Conservation (phyloP, 345 rosid genomes). For the Ceriops tagal region DNA sequence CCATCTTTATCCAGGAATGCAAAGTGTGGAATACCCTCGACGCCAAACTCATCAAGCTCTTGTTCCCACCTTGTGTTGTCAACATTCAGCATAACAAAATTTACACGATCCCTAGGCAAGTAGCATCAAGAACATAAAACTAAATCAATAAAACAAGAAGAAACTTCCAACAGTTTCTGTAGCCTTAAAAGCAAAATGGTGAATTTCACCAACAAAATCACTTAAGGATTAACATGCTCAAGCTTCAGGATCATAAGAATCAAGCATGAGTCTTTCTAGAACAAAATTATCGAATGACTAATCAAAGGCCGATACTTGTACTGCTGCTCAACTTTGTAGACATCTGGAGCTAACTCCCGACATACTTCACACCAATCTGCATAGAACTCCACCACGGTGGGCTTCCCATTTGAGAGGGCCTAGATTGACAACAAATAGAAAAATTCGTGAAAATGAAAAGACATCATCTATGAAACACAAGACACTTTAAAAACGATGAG, state of each 20-base stretch:
- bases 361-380: constrained; percentile 99
- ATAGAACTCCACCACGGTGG: constrained; percentile 92
- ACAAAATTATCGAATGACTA: background rate
- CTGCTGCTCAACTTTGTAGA: constrained; percentile 87
- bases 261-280: background rate
- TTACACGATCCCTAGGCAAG: constrained; percentile 59
- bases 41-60: constrained; percentile 95
- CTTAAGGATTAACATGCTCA: background rate
- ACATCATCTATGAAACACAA: background rate
- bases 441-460: constrained; percentile 1
- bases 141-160: background rate
- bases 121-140: background rate
- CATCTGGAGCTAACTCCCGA: constrained; percentile 86
- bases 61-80: constrained; percentile 98
- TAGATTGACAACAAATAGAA: constrained; percentile 20
- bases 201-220: background rate
- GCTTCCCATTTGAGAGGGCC: constrained; percentile 93
- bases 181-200: background rate
- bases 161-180: background rate
- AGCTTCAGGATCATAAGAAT: background rate
- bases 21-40: constrained; percentile 93
- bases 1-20: constrained; percentile 78
- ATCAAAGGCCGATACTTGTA: constrained; percentile 50
- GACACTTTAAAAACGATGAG: no score
- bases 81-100: constrained; percentile 93